phyloP scores from a whole-genome alignment of 352 stramenopile genomes.

The Globisporangium mamillatum region DNA sequence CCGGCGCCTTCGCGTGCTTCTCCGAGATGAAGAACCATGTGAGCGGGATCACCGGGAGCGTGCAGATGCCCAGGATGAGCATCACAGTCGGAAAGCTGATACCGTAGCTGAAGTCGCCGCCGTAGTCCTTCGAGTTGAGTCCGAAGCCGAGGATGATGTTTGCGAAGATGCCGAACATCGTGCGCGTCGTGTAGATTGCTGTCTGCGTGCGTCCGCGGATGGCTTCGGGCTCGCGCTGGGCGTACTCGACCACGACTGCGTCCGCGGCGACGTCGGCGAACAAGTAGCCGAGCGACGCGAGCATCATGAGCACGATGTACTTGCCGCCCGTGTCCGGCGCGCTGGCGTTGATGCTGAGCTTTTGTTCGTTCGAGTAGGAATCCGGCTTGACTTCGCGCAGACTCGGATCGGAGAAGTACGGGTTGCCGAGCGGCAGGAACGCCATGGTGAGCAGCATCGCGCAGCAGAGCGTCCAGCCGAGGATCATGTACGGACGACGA shows the following conservation, averaged over 20 bases:
- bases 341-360: slow-evolving; percentile 30
- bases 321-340: slow-evolving; percentile 31
- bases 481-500: slow-evolving; percentile 51
- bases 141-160: slow-evolving; percentile 38
- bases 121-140: slow-evolving; percentile 41
- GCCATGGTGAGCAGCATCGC: slow-evolving; percentile 44
- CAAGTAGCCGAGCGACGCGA: slow-evolving; percentile 45
- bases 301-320: slow-evolving; percentile 46
- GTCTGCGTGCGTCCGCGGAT: slow-evolving; percentile 48
- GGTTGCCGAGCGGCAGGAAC: slow-evolving; percentile 29
- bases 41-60: slow-evolving; percentile 36
- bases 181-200: slow-evolving; percentile 42
- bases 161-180: slow-evolving; percentile 35
- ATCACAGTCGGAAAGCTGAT: slow-evolving; percentile 35
- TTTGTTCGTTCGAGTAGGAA: slow-evolving; percentile 23
- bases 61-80: slow-evolving; percentile 29
- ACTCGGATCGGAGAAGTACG: slow-evolving; percentile 36
- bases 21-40: slow-evolving; percentile 50
- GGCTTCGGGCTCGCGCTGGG: slow-evolving; percentile 42
- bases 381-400: slow-evolving; percentile 32
- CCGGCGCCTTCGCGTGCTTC: slow-evolving; percentile 28
- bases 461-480: slow-evolving; percentile 42
- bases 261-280: slow-evolving; percentile 50
- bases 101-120: slow-evolving; percentile 39
- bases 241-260: slow-evolving; percentile 49